Evolutionary conservation across 208 protist species (phyloP).

Genomic region (Crithidia fasciculata): DNA sequence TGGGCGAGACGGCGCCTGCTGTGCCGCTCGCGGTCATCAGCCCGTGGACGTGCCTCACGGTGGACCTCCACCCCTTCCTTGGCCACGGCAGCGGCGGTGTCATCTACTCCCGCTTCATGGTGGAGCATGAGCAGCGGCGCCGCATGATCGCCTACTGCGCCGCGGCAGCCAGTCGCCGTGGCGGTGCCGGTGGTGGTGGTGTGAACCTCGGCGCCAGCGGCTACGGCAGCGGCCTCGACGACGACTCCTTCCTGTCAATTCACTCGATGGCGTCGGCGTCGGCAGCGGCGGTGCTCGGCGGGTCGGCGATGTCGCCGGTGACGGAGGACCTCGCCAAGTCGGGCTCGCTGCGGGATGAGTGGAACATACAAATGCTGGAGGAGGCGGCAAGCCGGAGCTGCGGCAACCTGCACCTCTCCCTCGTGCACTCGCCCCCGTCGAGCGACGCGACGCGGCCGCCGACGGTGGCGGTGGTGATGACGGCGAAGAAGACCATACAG

Average conservation of each 20-base stretch:
- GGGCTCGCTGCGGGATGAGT: constrained; percentile 13
- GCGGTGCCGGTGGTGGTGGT: constrained; percentile 17
- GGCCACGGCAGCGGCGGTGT: constrained; percentile 13
- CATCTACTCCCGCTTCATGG: constrained; percentile 43
- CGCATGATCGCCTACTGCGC: constrained; percentile 36
- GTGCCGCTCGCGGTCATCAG: constrained; percentile 24
- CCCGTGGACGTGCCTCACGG: constrained; percentile 29
- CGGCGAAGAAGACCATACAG: constrained; percentile 30
- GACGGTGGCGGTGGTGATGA: constrained; percentile 17
- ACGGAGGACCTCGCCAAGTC: constrained; percentile 1
- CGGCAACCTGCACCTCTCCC: constrained; percentile 24
- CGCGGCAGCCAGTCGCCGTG: constrained; percentile 15
- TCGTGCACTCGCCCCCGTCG: constrained; percentile 14
- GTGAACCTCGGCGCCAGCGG: constrained; percentile 1
- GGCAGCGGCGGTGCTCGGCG: constrained; percentile 16
- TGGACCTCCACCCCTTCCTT: constrained; percentile 32
- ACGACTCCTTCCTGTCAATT: constrained; percentile 36
- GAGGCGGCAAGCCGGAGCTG: constrained; percentile 26
- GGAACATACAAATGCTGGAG: constrained; percentile 31
- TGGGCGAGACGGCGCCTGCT: background rate
- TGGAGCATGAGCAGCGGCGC: constrained; percentile 40
- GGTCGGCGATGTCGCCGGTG: background rate
- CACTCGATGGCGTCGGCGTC: constrained; percentile 22
- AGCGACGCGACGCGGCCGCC: constrained; percentile 8
- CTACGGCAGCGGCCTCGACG: constrained; percentile 12